Base-by-base conservation (phyloP, 1,139 yeast species). In the Scheffersomyces segobiensis region DNA sequence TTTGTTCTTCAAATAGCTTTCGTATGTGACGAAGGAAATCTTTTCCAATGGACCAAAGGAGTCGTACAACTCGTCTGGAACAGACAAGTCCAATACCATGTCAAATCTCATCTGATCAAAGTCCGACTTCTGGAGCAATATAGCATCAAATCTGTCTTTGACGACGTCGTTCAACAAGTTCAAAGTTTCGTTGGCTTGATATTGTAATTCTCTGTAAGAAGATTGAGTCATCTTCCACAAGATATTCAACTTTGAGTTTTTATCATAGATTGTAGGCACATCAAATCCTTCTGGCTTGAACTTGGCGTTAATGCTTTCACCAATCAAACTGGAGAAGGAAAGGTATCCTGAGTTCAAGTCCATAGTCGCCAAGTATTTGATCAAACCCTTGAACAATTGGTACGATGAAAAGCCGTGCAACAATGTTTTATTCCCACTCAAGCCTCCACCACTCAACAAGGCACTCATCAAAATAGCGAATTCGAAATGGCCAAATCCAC, bases 401-500 rank as follows among this genome's bases (percentile, higher is more conserved):
- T 93, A 95, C 39, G 96, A 89, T 3, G 97, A 91, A 71, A 90
- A 93, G 1, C 98, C 99, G 65, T 88, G 88, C 53, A 93, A 74
- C 59, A 95, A 78, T 46, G 92, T 87, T 67, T 87, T 88, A 67
- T 88, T 88, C 21, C 96, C 93, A 63, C 81, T 83, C 12, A 79
- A 72, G 55, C 96, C 96, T 65, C 97, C 97, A 65, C 98, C 97
- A 63, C 88, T 87, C 51, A 95, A 78, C 59, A 95, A 77, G 1
- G 93, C 89, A 52, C 97, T 88, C 87, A 92, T 85, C 55, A 93
- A 74, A 52, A 89, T 77, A 26, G 95, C 88, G 74, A 93, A 93
- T 75, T 95, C 98, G 71, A 92, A 92, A 65, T 89, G 91, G 18
- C 98, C 98, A 72, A 95, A 93, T 0, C 98, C 98, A 52, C 93